Conservation (phyloP, 106 monocot genomes). For the Dioscorea alata region DNA sequence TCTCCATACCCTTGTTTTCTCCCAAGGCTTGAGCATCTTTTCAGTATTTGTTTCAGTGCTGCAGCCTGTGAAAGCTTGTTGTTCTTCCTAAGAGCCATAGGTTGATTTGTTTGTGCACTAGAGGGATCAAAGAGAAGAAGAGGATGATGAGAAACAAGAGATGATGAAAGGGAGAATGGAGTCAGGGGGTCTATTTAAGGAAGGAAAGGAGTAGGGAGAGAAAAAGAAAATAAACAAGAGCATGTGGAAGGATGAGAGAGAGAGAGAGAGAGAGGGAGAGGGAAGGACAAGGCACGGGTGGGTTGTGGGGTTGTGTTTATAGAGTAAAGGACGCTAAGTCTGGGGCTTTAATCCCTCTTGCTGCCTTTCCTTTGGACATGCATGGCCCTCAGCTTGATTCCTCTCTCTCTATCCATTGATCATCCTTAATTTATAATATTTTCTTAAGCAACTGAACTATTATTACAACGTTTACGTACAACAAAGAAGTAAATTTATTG, state of each 20-base stretch:
- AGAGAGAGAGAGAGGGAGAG: constrained; percentile 1
- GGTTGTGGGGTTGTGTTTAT: background rate
- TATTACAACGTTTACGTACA: no score
- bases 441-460: no score
- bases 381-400: constrained; percentile 1
- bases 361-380: background rate
- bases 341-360: background rate
- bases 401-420: no score
- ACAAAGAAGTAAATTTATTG: no score
- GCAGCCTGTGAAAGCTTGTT: constrained; percentile 14
- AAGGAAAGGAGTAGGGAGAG: background rate
- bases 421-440: no score
- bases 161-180: no score
- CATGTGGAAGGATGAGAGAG: background rate
- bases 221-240: background rate
- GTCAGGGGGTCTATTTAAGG: background rate
- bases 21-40: constrained; percentile 50
- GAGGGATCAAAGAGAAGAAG: background rate
- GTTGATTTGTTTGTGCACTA: background rate
- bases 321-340: background rate
- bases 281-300: constrained; percentile 4
- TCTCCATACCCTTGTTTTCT: constrained; percentile 18
- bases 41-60: constrained; percentile 41
- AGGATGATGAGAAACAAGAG: background rate
- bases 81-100: constrained; percentile 7